A percentile compares a stretch with the other conserved stretches of the same genome.
phyloP scores from a whole-genome alignment of 495 filamentous ascomycete species.

The Lepidopterella palustris region DNA sequence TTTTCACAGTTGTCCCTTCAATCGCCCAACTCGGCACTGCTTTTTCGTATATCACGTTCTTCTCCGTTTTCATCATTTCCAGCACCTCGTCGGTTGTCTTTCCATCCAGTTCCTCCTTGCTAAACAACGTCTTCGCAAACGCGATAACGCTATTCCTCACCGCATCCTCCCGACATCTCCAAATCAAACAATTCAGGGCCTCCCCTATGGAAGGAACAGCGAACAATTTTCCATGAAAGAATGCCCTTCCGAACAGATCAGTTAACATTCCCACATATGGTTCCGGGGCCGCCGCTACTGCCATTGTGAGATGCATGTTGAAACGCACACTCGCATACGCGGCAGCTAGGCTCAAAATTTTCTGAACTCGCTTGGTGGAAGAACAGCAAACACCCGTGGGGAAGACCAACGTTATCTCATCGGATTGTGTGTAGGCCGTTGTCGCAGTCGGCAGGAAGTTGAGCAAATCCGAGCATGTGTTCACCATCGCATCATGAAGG shows the following conservation, averaged over 20 bases:
- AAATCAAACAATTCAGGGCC: constrained; percentile 19
- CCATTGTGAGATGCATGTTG: constrained; percentile 1
- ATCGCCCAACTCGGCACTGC: constrained; percentile 17
- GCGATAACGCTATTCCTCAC: constrained; percentile 12
- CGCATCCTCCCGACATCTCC: constrained; percentile 18
- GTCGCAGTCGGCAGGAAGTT: constrained; percentile 13
- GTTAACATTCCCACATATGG: neutral
- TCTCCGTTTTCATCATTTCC: constrained; percentile 13
- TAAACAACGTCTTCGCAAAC: constrained; percentile 17
- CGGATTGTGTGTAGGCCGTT: constrained; percentile 19
- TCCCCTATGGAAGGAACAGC: constrained; percentile 8
- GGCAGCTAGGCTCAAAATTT: constrained; percentile 13
- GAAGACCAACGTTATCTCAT: constrained; percentile 21
- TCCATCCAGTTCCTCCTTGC: constrained; percentile 5
- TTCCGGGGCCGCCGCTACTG: neutral
- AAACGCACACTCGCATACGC: constrained; percentile 17
- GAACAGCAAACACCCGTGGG: constrained; percentile 2
- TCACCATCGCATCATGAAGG: constrained; percentile 17
- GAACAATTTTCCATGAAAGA: constrained; percentile 17
- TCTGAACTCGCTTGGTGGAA: constrained; percentile 19
- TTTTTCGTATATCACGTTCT: constrained; percentile 6
- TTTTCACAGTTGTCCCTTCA: constrained; percentile 15
- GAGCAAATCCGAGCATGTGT: constrained; percentile 12
- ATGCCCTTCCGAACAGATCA: constrained; percentile 4
- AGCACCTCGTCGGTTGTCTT: constrained; percentile 12